Evolutionary conservation across 2,329 filamentous ascomycete species (phyloP).

Genomic region (Aureobasidium sp.): DNA sequence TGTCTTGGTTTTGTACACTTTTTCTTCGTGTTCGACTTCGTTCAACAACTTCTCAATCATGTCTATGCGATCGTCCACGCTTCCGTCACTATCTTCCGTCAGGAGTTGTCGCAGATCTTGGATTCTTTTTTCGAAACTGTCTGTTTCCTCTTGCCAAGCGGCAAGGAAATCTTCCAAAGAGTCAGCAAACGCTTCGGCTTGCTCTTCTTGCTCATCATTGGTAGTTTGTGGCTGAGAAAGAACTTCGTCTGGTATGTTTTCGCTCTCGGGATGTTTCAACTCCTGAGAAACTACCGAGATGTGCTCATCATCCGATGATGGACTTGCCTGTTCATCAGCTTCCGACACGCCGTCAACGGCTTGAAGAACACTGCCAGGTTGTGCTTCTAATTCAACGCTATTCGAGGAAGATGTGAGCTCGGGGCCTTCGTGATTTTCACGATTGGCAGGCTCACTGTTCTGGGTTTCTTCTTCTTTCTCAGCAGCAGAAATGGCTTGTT

Average conservation of each 20-base stretch:
- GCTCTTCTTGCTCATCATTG: neutral
- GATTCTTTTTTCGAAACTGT: neutral
- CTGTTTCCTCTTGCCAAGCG: conserved; percentile 7
- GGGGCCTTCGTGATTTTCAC: neutral
- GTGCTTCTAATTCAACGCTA: neutral
- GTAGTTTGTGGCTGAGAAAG: neutral
- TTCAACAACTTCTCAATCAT: conserved; percentile 7
- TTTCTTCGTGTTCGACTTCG: neutral
- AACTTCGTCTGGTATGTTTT: neutral
- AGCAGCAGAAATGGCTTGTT: neutral
- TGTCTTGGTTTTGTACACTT: conserved; percentile 4
- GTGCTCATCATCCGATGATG: neutral
- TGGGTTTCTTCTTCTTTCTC: neutral
- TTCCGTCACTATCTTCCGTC: neutral
- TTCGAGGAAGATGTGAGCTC: neutral
- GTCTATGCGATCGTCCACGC: neutral
- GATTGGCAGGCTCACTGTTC: conserved; percentile 1
- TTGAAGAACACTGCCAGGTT: neutral
- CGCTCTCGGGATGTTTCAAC: too few relatives aligned
- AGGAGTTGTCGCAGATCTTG: neutral
- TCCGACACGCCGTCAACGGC: neutral
- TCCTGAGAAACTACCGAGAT: neutral
- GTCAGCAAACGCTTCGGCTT: neutral
- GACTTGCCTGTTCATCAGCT: neutral
- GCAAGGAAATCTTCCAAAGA: conserved; percentile 5